Conservation (phyloP, 106 monocot genomes). For the Apostasia shenzhenica region DNA sequence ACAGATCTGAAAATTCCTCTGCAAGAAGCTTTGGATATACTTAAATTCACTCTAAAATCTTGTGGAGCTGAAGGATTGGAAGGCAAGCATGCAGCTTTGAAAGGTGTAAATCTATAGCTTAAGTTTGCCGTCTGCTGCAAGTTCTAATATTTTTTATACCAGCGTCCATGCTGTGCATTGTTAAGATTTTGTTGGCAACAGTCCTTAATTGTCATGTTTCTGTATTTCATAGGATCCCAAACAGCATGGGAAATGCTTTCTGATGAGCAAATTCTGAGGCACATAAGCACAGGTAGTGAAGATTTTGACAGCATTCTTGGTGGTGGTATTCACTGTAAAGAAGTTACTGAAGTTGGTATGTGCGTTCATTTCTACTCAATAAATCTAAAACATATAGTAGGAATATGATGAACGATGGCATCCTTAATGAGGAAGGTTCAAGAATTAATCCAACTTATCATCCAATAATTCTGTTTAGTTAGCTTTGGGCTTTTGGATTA, state of each 20-base stretch:
- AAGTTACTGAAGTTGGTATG: conserved; percentile 94
- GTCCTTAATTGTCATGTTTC: background rate
- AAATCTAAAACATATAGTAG: background rate
- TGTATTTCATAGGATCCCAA: conserved; percentile 35
- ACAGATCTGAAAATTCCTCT: conserved; percentile 37
- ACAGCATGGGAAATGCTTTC: conserved; percentile 97
- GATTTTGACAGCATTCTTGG: conserved; percentile 83
- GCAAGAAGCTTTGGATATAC: conserved; percentile 33
- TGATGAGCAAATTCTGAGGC: conserved; percentile 63
- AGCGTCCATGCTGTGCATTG: background rate
- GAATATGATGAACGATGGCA: background rate
- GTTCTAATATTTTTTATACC: background rate
- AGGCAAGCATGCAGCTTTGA: conserved; percentile 14
- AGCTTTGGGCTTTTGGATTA: background rate
- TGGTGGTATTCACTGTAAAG: conserved; percentile 88
- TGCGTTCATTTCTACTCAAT: background rate
- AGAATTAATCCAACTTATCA: background rate
- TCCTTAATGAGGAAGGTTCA: background rate
- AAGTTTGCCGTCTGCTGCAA: background rate
- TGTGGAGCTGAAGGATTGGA: conserved; percentile 13
- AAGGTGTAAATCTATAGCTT: conserved; percentile 8
- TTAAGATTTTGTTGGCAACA: background rate
- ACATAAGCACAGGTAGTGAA: conserved; percentile 74
- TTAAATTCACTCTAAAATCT: conserved; percentile 23
- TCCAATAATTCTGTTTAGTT: background rate